Evolutionary conservation across 345 rosid genomes (phyloP).

Genomic region (Tarenaya hassleriana): DNA sequence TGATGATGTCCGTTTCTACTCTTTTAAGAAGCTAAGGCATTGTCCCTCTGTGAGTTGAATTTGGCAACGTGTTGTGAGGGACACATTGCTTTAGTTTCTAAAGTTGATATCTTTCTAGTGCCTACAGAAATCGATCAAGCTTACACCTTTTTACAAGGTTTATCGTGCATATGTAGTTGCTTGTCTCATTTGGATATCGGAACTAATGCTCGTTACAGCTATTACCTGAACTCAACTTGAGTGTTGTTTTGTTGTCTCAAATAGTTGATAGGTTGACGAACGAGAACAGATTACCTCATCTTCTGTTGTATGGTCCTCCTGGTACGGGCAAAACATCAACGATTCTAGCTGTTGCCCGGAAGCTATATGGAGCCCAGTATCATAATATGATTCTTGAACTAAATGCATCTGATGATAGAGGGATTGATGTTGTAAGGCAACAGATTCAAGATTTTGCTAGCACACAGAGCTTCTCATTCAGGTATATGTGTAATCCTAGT

Average conservation of each 20-base stretch:
- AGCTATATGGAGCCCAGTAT: constrained; percentile 81
- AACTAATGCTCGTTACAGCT: constrained; percentile 11
- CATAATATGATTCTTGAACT: constrained; percentile 93
- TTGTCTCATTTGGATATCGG: constrained; percentile 7
- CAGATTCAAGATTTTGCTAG: constrained; percentile 97
- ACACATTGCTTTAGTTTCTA: too few species aligned
- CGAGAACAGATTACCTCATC: constrained; percentile 93
- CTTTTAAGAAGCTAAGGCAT: not conserved
- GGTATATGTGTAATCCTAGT: constrained; percentile 46
- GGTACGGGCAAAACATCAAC: constrained; percentile 99
- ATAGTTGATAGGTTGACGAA: constrained; percentile 91
- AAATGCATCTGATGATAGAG: constrained; percentile 95
- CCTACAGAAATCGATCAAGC: not conserved
- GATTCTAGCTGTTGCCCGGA: constrained; percentile 90
- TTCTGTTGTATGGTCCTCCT: constrained; percentile 89
- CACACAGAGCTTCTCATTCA: constrained; percentile 94
- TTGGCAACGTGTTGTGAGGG: too few species aligned
- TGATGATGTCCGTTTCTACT: not conserved
- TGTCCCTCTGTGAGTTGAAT: not conserved
- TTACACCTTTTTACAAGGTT: not conserved
- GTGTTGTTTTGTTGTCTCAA: constrained; percentile 8
- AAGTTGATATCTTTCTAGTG: too few species aligned
- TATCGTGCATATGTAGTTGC: not conserved
- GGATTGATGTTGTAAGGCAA: constrained; percentile 88
- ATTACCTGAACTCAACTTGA: not conserved